phyloP scores from a whole-genome alignment of 345 rosid species.

The Gynandropsis gynandra region DNA sequence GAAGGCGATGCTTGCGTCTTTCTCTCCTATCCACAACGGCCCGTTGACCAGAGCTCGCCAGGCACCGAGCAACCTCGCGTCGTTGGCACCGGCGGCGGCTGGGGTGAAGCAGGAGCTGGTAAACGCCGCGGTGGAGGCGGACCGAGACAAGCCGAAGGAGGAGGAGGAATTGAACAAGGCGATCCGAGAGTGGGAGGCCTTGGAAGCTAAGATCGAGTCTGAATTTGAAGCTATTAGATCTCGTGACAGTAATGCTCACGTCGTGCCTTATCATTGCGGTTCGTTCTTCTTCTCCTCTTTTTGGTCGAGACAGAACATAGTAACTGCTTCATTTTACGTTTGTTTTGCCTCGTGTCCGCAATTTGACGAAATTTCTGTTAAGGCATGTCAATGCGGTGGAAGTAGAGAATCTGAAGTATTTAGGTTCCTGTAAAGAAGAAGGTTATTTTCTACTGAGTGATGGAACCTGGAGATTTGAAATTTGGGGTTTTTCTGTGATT shows the following conservation, averaged over 20 bases:
- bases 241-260: slow-evolving; percentile 63
- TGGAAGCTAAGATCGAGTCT: slow-evolving; percentile 70
- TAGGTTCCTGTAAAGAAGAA: slow-evolving; percentile 8
- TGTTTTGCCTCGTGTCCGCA: slow-evolving; percentile 10
- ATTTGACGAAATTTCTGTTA: neutral
- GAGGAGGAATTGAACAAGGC: slow-evolving; percentile 41
- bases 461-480: slow-evolving; percentile 2
- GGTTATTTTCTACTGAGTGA: neutral
- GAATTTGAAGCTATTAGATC: slow-evolving; percentile 79
- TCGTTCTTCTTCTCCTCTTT: slow-evolving; percentile 22
- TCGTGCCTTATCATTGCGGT: slow-evolving; percentile 93
- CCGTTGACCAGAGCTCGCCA: slow-evolving; percentile 95
- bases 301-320: neutral
- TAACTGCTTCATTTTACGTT: neutral
- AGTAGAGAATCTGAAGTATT: slow-evolving; percentile 4
- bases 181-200: slow-evolving; percentile 61
- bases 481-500: slow-evolving; percentile 6
- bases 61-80: slow-evolving; percentile 38
- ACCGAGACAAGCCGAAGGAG: slow-evolving; percentile 29
- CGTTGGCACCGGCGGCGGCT: slow-evolving; percentile 12
- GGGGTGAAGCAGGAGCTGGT: slow-evolving; percentile 26
- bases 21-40: slow-evolving; percentile 65
- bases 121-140: slow-evolving; percentile 19
- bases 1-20: slow-evolving; percentile 52
- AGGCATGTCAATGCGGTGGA: slow-evolving; percentile 12